Conservation (phyloP, 116 monocot genomes). For the Iris pallida region DNA sequence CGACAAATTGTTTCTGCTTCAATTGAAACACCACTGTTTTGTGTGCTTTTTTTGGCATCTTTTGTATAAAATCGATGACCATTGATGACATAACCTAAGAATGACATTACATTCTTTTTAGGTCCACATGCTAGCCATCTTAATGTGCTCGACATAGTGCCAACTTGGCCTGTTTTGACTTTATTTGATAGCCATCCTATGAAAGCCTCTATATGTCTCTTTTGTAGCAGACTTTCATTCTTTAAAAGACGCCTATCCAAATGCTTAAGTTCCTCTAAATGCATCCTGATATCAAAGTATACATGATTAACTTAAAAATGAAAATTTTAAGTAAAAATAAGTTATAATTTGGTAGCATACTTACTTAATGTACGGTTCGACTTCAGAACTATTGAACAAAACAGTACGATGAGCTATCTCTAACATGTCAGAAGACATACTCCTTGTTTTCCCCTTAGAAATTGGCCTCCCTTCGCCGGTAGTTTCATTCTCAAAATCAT, state of each 20-base stretch:
- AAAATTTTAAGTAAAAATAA: too few relatives aligned
- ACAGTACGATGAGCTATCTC: too few relatives aligned
- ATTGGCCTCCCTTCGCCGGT: too few relatives aligned
- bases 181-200: not conserved
- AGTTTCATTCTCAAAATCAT: too few relatives aligned
- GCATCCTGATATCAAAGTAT: not conserved
- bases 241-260: not conserved
- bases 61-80: not conserved
- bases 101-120: not conserved
- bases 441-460: too few relatives aligned
- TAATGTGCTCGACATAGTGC: not conserved
- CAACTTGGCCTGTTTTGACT: not conserved
- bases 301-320: too few relatives aligned
- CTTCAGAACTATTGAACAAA: too few relatives aligned
- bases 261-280: not conserved
- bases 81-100: not conserved
- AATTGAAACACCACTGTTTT: not conserved
- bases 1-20: not conserved
- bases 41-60: not conserved
- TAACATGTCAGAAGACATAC: too few relatives aligned
- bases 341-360: too few relatives aligned
- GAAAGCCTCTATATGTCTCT: not conserved
- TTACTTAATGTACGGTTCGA: too few relatives aligned
- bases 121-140: not conserved
- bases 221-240: not conserved